Base-by-base conservation (phyloP, 768 basidiomycete species). In the Lactifluus volemus region DNA sequence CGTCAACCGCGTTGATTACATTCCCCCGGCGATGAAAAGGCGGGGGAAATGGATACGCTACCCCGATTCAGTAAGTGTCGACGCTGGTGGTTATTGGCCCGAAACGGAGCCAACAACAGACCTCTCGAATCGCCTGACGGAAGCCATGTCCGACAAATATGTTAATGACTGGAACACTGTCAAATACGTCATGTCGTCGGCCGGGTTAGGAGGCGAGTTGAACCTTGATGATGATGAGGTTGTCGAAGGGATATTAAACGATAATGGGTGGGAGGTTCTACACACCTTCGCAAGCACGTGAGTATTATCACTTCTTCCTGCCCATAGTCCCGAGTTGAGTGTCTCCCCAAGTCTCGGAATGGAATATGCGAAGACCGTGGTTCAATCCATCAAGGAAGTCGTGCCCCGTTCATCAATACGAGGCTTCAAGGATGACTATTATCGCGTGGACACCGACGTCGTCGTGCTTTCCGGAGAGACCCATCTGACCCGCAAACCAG, bases 351-450 rank as follows among this genome's bases (percentile, higher is more conserved):
- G 78, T 38, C 68, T 73, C n/a, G 72, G 75, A 17, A 74, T 77
- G 76, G 78, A 79, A 21, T 75, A 64, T 62, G 71, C 76, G 25
- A 77, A 79, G 65, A 73, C 74, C 19, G 75, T 78, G 38, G 73
- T 75, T 11, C 67, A 68, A 39, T 75, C 77, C 7, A 67, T 75
- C 55, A 70, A 63, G 41, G 73, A 77, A 66, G 72, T 75, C 58
- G 72, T 68, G 7, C 73, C 71, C 6, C 71, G 70, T 44, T 66
- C 69, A 48, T 69, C 70, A 1, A 70, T 79, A 60, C 72, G 72
- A 19, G 78, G 78, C 25, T 73, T 73, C 48, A 63, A 66, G 34
- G 78, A 79, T 29, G 78, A 79, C 59, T 79, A 72, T 49, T 63
- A 66, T 47, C 58, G 67, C 25, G 44, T 71, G 49, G 64, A 69